Evolutionary conservation across 2,329 filamentous ascomycete species (phyloP).

Genomic region (Aspergillus sp.): DNA sequence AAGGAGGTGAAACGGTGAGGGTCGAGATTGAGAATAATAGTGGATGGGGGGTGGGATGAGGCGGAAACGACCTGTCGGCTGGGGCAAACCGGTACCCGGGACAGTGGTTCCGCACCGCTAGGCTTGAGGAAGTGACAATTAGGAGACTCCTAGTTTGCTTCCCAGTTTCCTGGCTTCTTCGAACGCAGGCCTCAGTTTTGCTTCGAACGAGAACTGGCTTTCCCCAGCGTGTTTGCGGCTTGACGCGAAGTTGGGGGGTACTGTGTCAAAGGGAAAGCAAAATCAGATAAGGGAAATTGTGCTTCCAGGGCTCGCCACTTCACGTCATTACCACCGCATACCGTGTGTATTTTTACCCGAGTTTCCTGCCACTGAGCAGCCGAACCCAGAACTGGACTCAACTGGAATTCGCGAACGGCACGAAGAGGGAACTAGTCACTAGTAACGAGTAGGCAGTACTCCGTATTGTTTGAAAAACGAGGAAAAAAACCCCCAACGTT

Average conservation of each 20-base stretch:
- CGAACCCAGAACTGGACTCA: not conserved
- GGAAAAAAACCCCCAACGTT: not conserved
- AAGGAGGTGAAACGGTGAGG: not conserved
- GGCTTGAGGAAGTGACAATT: constrained; percentile 14
- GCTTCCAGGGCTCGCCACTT: constrained; percentile 5
- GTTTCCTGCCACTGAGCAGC: not conserved
- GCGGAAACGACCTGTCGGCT: constrained; percentile 17
- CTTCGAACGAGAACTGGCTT: not conserved
- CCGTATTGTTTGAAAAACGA: not conserved
- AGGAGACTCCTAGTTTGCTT: constrained; percentile 1
- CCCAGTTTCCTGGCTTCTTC: not conserved
- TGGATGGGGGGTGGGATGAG: constrained; percentile 19
- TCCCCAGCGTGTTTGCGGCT: not conserved
- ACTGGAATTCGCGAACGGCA: not conserved
- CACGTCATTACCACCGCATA: constrained; percentile 16
- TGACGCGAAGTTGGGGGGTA: not conserved
- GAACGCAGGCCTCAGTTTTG: not conserved
- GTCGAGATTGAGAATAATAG: not conserved
- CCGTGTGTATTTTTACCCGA: constrained; percentile 17
- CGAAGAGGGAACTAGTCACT: no score
- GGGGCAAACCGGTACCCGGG: constrained; percentile 23
- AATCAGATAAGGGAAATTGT: constrained; percentile 16
- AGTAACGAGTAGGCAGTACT: no score
- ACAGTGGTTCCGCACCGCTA: constrained; percentile 23
- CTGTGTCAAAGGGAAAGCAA: not conserved